Percentiles rank a stretch among this genome's conserved stretches.
Evolutionary conservation across 2,329 filamentous ascomycete genomes (phyloP).

Genomic region (Ophiobolus disseminans): DNA sequence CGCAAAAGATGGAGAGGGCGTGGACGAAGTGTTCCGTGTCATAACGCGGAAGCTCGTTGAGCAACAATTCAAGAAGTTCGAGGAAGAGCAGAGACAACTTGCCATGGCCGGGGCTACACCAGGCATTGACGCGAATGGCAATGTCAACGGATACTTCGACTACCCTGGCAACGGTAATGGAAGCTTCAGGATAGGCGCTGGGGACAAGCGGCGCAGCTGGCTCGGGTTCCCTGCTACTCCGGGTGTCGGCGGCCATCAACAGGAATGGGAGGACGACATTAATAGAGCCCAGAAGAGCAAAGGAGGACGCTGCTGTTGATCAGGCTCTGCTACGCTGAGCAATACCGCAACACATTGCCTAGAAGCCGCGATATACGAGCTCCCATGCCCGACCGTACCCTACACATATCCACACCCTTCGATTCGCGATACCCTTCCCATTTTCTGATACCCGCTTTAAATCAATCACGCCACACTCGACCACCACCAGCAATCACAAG

Average conservation of each 20-base stretch:
- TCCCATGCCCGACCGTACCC: neutral
- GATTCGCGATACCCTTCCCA: conserved; percentile 23
- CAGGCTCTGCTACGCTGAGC: neutral
- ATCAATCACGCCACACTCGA: conserved; percentile 1
- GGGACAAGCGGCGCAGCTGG: conserved; percentile 72
- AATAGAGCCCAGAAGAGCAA: conserved; percentile 40
- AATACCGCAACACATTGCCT: neutral
- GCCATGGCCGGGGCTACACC: conserved; percentile 54
- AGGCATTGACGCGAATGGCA: conserved; percentile 42
- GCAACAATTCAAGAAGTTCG: conserved; percentile 65
- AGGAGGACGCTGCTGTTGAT: conserved; percentile 46
- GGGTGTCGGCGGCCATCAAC: conserved; percentile 37
- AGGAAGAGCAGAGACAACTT: conserved; percentile 57
- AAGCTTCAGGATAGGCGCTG: conserved; percentile 65
- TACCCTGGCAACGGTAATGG: conserved; percentile 58
- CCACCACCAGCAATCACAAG: neutral
- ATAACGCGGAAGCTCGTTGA: conserved; percentile 85
- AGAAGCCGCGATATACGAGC: neutral
- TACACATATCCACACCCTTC: conserved; percentile 4
- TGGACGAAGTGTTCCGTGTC: conserved; percentile 94
- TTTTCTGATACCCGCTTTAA: conserved; percentile 15
- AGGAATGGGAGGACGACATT: conserved; percentile 46
- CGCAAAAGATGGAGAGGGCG: conserved; percentile 90
- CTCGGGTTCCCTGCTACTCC: conserved; percentile 63
- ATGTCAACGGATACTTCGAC: conserved; percentile 58